Evolutionary conservation across 2,329 filamentous ascomycete species (phyloP), one percentile per base, ranked within the genome.

Genomic region (Fusarium pininemorale): DNA sequence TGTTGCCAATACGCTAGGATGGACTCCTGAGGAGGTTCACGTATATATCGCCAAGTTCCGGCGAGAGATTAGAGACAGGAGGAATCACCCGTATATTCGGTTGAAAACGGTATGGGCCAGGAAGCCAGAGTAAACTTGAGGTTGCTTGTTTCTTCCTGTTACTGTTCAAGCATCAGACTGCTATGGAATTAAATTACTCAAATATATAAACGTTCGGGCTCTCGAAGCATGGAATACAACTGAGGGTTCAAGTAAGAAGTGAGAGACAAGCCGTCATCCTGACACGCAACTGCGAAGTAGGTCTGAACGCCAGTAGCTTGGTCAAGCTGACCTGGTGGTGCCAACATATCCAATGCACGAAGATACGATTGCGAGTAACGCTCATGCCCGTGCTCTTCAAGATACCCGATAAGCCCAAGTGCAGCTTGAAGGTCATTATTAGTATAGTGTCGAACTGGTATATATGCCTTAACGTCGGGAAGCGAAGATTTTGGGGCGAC

Each of bases 1-100:
- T 28, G 70, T 75, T 15, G 66, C 73, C 16, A 75, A 63, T 5
- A 73, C 71, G 1, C 42, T 75, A 7, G 73, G 73, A 7, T 75
- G 73, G 73, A 42, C 59, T 0, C 44, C 35, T 2, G 70, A 75
- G 15, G 35, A 74, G 35, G 63, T 74, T 1, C 57, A 71, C 5
- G 70, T 73, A 5, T 73, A 73, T 5, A 73, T 73, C 8, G 63
- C 66, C 6, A 37, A 74, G 8, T 73, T 74, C 32, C 66, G 71
- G 28, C 55, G 44, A 7, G 71, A 73, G 35, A 71, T 73, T 3
- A 56, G 53, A 4, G 66, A 73, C 22, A 47, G 71, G 24, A 72
- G 50, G 30, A 71, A 63, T 9, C 62, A 73, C 24, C 71, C 71
- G 1, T 73, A 67, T n/a, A 48, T 73, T 24, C 55, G 63, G 2